These are phyloP conservation scores for Beauveria scarabaeidicola DNA, from an alignment of 2,329 filamentous ascomycete species.

Conservation along the genomic window DNA sequence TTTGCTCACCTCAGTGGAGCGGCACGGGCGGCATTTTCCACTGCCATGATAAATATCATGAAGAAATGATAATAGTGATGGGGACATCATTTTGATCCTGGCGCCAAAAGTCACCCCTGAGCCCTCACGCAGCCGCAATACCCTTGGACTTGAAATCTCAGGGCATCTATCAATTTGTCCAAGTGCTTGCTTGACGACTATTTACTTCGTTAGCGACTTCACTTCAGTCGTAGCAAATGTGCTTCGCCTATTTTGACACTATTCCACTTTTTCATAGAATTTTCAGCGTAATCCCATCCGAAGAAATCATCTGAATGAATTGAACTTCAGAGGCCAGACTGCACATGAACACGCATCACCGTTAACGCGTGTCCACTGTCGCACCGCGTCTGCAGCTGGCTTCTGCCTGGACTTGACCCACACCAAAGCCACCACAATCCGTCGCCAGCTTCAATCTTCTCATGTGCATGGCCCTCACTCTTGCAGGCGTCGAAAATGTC, in stretches of 20 bases:
- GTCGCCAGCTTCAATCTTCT: background rate
- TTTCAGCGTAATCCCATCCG: too few relatives aligned
- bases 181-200: background rate
- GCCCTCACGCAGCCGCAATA: background rate
- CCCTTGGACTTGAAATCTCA: background rate
- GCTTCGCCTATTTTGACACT: too few relatives aligned
- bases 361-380: conserved; percentile 13
- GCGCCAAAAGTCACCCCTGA: background rate
- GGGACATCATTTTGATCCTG: too few relatives aligned
- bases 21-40: background rate
- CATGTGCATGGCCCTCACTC: background rate
- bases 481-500: conserved; percentile 44
- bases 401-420: conserved; percentile 4
- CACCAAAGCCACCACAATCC: background rate
- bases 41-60: background rate
- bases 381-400: background rate
- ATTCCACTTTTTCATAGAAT: too few relatives aligned
- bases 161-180: background rate
- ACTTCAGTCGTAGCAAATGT: too few relatives aligned
- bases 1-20: background rate
- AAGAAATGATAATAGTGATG: background rate
- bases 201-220: too few relatives aligned
- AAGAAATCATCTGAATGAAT: too few relatives aligned
- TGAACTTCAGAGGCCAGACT: too few relatives aligned
- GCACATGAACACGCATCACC: conserved; percentile 18